Base-by-base conservation (phyloP, 768 basidiomycete species). In the Suillus variegatus region DNA sequence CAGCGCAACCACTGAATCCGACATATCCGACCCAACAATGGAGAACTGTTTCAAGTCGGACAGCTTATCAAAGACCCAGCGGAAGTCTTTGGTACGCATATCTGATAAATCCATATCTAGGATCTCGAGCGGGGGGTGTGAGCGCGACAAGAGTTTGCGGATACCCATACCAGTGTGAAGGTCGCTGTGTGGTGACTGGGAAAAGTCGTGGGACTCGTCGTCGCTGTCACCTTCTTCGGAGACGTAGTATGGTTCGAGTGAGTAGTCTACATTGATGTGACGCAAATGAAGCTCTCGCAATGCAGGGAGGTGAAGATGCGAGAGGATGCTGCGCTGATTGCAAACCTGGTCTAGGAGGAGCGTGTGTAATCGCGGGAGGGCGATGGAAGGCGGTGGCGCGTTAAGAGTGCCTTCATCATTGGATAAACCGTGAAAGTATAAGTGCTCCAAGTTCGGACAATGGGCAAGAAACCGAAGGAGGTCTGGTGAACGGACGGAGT, bases 11-110 rank as follows among this genome's bases (percentile, higher is more conserved):
- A 93, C 92, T 47, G 79, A 85, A 77, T 93, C 82, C 35, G 90
- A 90, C 91, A 93, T 90, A 74, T 93, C 92, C 10, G 90, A 92
- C 28, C 88, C 91, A 63, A 88, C 86, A 69, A 93, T 92, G 56
- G 83, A 81, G 74, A 93, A 93, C 58, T 86, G 84, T 69, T 85
- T 84, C 56, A 93, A 77, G 41, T 74, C 65, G 0, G 74, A 72
- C 14, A 91, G 77, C 44, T 82, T 79, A 64, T 86, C 84, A 67
- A 93, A 93, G 57, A 87, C 79, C 78, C 86, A 91, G 38, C 70
- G 73, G 72, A 93, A 93, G 72, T 93, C 92, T 77, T 92, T 93
- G 40, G 91, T 93, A 54, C 91, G 88, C 86, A 92, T 88, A 76
- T 93, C 92, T 62, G 89, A 88, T 69, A 88, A 90, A 70, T 93